Conservation (phyloP, 805 yeast species). For the Lipomyces japonicus region DNA sequence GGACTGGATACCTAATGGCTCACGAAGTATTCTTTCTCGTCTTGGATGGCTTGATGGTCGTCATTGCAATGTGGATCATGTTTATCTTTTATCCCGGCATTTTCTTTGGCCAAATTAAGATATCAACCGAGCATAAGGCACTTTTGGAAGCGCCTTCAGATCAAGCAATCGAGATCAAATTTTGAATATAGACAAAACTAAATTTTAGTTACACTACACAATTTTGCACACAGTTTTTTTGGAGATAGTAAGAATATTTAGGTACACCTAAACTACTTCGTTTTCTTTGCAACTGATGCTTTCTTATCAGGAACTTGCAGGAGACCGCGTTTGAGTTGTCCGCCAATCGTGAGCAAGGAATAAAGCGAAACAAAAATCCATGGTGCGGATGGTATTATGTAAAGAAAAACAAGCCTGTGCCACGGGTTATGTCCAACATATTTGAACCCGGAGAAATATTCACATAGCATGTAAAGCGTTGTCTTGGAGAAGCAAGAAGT, state of each 20-base stretch:
- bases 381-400: slow-evolving; percentile 18
- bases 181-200: too few relatives aligned
- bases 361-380: slow-evolving; percentile 17
- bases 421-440: slow-evolving; percentile 27
- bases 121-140: slow-evolving; percentile 2
- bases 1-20: slow-evolving; percentile 56
- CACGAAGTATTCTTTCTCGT: slow-evolving; percentile 53
- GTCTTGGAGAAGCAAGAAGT: slow-evolving; percentile 27
- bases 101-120: slow-evolving; percentile 9
- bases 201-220: too few relatives aligned
- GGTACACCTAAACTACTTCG: slow-evolving; percentile 4
- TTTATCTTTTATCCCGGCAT: slow-evolving; percentile 15
- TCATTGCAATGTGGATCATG: slow-evolving; percentile 36
- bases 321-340: slow-evolving; percentile 12
- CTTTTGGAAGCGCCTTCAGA: too few relatives aligned
- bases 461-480: slow-evolving; percentile 19
- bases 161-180: too few relatives aligned
- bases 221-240: too few relatives aligned
- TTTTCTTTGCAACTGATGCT: slow-evolving; percentile 14
- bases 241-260: too few relatives aligned
- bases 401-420: slow-evolving; percentile 5
- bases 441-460: slow-evolving; percentile 21
- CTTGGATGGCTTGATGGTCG: slow-evolving; percentile 55
- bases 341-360: slow-evolving; percentile 9
- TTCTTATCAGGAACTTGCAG: slow-evolving; percentile 2